These are phyloP conservation scores for Lathyrus aphaca DNA, from an alignment of 306 rosid genomes.

Conservation along the genomic window DNA sequence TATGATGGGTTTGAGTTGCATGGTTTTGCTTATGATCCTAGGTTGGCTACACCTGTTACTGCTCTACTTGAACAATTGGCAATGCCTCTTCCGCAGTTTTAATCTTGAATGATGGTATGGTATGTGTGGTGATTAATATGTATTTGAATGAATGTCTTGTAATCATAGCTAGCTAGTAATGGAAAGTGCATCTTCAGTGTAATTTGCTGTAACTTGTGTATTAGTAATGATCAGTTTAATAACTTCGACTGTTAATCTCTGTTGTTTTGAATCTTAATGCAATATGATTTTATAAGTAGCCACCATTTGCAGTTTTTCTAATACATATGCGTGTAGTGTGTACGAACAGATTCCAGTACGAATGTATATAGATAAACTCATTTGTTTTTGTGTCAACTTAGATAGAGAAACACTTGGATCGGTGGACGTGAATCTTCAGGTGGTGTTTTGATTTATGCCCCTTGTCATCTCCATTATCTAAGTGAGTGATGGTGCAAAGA, in stretches of 20 bases:
- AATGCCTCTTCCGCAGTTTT: conserved; percentile 58
- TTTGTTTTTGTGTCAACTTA: no score
- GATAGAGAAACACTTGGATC: no score
- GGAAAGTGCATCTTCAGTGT: not conserved
- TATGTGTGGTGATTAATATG: not conserved
- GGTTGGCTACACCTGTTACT: conserved; percentile 79
- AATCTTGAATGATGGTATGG: conserved; percentile 5
- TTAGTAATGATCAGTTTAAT: not conserved
- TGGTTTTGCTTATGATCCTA: conserved; percentile 88
- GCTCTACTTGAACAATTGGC: conserved; percentile 74
- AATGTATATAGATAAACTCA: no score
- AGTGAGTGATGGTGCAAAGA: no score
- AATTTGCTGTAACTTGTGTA: not conserved
- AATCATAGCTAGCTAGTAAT: not conserved
- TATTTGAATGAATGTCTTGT: not conserved
- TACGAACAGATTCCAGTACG: no score
- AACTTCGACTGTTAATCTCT: not conserved
- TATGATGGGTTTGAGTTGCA: conserved; percentile 54
- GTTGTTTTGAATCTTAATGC: not conserved
- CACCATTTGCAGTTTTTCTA: not conserved
- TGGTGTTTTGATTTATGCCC: no score
- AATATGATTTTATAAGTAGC: not conserved
- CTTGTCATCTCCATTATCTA: no score
- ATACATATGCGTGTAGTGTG: no score
- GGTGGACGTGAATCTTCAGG: no score